Base-by-base conservation (phyloP, 2,329 filamentous ascomycete species). In the Neonectria faginata region DNA sequence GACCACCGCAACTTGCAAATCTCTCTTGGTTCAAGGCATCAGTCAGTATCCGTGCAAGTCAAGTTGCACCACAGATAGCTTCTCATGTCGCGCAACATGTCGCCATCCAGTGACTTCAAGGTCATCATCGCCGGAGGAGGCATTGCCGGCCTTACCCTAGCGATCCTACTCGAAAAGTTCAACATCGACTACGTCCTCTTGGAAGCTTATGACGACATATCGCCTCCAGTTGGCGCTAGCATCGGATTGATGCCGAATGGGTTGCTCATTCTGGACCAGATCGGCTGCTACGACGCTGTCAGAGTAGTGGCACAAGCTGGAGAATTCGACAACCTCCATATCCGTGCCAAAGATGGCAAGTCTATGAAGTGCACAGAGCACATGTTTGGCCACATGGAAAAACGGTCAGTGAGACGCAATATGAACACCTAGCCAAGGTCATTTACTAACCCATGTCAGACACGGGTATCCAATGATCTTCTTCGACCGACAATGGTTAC, bases 171-270 rank as follows among this genome's bases (percentile, higher is more conserved):
- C 1, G 79, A 86, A 58, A 73, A 71, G 33, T 74, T 79, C 20
- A 74, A 71, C 27, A 81, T 88, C 58, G 79, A 85, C 65, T 87
- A 81, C 68, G 62, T 85, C 3, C 64, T 88, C 1, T 77, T 88
- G 0, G 85, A 88, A 65, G 72, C 75, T 0, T 76, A 82, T 52
- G 52, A 65, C 0, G 70, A 77, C 0, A 79, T 86, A 27, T 79
- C 80, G 0, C 83, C 84, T 0, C 73, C 79, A 29, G 74, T 81
- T 0, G 85, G 85, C 0, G 84, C 84, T 0, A 81, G 79, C 14
- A 83, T 88, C 33, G 83, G 77, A 1, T 67, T 86, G 2, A 61
- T 78, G 1, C 78, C 84, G 1, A 77, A 83, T 47, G 82, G 82
- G 0, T 58, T 74, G 6, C 77, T 80, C 0, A 81, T 87, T 11